Evolutionary conservation across 2,329 filamentous ascomycete genomes (phyloP).

Genomic region (Metarhizium brunneum): DNA sequence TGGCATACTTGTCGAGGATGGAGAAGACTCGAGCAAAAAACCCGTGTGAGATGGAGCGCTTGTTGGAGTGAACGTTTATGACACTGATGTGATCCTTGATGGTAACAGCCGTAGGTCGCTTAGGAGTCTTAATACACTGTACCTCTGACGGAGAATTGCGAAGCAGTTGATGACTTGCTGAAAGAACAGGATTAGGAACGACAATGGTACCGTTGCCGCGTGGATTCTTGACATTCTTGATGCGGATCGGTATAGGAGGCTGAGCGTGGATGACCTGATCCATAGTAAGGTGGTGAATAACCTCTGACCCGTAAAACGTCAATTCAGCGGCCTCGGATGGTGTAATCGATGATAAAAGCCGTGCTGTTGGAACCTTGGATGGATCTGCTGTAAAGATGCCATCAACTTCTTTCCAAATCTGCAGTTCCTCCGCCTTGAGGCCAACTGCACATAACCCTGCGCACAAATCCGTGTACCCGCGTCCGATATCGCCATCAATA

Average conservation of each 20-base stretch:
- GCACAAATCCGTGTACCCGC: slow-evolving; percentile 94
- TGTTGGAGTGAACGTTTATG: slow-evolving; percentile 97
- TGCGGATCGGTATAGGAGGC: slow-evolving; percentile 72
- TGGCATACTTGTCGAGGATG: slow-evolving; percentile 74
- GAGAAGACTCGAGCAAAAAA: slow-evolving; percentile 93
- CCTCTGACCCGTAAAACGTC: slow-evolving; percentile 89
- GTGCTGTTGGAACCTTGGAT: slow-evolving; percentile 86
- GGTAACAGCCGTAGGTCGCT: slow-evolving; percentile 80
- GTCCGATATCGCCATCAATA: slow-evolving; percentile 78
- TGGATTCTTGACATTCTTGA: slow-evolving; percentile 88
- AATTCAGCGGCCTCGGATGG: slow-evolving; percentile 92
- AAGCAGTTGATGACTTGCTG: slow-evolving; percentile 49
- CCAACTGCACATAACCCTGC: slow-evolving; percentile 87
- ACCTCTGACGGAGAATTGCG: slow-evolving; percentile 34
- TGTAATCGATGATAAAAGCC: slow-evolving; percentile 79
- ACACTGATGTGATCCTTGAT: slow-evolving; percentile 97
- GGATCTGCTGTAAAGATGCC: slow-evolving; percentile 83
- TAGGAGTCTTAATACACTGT: slow-evolving; percentile 43
- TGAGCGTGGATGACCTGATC: slow-evolving; percentile 83
- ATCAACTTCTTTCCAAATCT: slow-evolving; percentile 99
- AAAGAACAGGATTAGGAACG: slow-evolving; percentile 59
- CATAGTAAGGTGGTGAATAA: slow-evolving; percentile 98
- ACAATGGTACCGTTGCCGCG: slow-evolving; percentile 71
- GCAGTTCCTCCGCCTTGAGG: slow-evolving; percentile 75
- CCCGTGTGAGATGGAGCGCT: slow-evolving; percentile 88